Evolutionary conservation across 2,329 filamentous ascomycete species (phyloP), one percentile per base, ranked within the genome.

Genomic region (Colletotrichum caudatum): DNA sequence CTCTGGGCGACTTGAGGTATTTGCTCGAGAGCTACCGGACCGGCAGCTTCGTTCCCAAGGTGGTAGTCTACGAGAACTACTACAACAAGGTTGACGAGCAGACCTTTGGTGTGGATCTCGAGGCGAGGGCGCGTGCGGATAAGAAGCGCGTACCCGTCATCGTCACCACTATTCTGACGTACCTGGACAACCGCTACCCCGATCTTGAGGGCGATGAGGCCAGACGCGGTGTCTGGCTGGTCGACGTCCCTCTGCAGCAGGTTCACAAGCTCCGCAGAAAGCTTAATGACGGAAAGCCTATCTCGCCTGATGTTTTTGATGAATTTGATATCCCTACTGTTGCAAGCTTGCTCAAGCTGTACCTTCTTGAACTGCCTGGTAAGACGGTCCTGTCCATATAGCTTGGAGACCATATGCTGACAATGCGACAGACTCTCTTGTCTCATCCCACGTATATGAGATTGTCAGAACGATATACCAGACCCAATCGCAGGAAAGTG

Each of bases 21-120:
- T 88, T 99, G 72, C 87, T 99, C 57, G 96, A 99, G 84, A 99
- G 95, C 80, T 99, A 99, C 83, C 92, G 95, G 74, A 99, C 96
- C 8, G 96, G 96, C 74, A 93, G 92, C 75, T 99, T 97, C 80
- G 90, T 94, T 63, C 96, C 96, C 11, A 95, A 90, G 77, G 95
- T 98, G 37, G 91, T 94, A 58, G 92, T 94, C 4, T 99, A 99
- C 82, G 96, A 99, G 83, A 99, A 98, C 81, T 99, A 99, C 84
- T 99, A 99, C 85, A 98, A 98, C 82, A 94, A 93, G 75, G 94
- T 98, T 33, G 96, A 98, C 80, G 95, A 98, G 79, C 95, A 98
- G 87, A 97, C 94, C 0, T 99, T 98, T 79, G 96, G 97, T 75
- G 94, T 99, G 66, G 97, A 99, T 78, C 89, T 99, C n/a, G 96